phyloP scores from a whole-genome alignment of 768 basidiomycete genomes.

The Boletus vinaceobasis region DNA sequence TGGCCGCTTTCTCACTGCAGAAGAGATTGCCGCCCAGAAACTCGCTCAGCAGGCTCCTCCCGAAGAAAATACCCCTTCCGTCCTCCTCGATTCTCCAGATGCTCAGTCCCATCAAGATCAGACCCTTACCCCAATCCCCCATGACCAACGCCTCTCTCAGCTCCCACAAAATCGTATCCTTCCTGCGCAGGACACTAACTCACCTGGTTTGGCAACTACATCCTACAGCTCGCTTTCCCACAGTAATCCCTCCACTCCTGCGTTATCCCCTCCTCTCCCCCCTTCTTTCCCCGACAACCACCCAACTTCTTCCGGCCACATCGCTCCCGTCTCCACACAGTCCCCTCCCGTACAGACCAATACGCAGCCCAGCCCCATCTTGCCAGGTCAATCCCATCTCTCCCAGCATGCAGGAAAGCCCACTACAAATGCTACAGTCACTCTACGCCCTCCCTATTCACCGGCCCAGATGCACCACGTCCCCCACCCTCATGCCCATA shows the following conservation, averaged over 20 bases:
- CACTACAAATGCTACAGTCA: conserved; percentile 39
- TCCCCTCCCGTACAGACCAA: conserved; percentile 23
- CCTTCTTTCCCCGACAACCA: conserved; percentile 20
- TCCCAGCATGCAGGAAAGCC: conserved; percentile 29
- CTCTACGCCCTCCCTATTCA: conserved; percentile 58
- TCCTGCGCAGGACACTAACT: conserved; percentile 12
- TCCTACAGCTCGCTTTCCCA: conserved; percentile 21
- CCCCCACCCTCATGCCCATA: conserved; percentile 75
- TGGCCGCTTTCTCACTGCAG: conserved; percentile 94
- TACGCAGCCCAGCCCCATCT: conserved; percentile 17
- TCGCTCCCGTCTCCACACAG: conserved; percentile 19
- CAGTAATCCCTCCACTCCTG: conserved; percentile 22
- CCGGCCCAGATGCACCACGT: conserved; percentile 72
- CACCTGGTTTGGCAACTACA: conserved; percentile 10
- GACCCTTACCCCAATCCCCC: not conserved
- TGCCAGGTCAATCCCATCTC: conserved; percentile 14
- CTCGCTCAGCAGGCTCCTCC: conserved; percentile 31
- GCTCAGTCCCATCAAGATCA: conserved; percentile 10
- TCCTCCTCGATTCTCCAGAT: conserved; percentile 18
- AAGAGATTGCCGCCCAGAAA: conserved; percentile 87
- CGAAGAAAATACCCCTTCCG: conserved; percentile 18
- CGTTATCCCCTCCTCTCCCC: conserved; percentile 17
- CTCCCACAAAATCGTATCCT: conserved; percentile 16
- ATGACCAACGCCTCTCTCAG: conserved; percentile 15
- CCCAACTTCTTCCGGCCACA: conserved; percentile 11